phyloP scores from a whole-genome alignment of 2,329 filamentous ascomycete genomes.

The Arthrobotrys iridis region DNA sequence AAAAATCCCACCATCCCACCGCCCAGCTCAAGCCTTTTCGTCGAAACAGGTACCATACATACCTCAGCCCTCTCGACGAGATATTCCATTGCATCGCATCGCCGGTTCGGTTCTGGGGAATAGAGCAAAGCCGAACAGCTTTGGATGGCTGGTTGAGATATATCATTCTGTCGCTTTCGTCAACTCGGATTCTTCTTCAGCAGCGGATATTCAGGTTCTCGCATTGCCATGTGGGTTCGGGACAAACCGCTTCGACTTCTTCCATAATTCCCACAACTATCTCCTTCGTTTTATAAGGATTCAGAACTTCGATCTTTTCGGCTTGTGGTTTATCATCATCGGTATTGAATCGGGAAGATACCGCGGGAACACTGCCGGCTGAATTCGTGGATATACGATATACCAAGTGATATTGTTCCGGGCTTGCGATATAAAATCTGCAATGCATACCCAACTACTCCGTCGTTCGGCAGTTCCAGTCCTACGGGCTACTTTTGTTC shows the following conservation, averaged over 20 bases:
- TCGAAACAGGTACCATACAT: too few species aligned
- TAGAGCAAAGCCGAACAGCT: too few species aligned
- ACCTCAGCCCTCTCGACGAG: too few species aligned
- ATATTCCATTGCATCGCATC: too few species aligned
- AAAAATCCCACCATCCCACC: constrained; percentile 9
- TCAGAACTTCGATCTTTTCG: not conserved
- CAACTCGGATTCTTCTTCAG: too few species aligned
- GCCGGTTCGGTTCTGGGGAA: too few species aligned
- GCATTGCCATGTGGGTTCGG: constrained; percentile 15
- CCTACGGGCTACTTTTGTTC: constrained; percentile 19
- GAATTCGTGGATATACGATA: not conserved
- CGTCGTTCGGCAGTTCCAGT: constrained; percentile 35
- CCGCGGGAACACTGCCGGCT: too few species aligned
- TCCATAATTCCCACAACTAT: not conserved
- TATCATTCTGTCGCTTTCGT: not conserved
- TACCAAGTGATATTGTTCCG: not conserved
- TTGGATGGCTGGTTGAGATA: too few species aligned
- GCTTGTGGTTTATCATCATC: not conserved
- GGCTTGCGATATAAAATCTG: not conserved
- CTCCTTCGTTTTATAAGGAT: not conserved
- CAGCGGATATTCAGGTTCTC: not conserved
- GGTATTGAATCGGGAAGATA: not conserved
- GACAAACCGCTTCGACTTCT: constrained; percentile 4
- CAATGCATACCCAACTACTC: constrained; percentile 21
- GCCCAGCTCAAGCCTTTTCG: not conserved